Base-by-base conservation (phyloP, 2,329 filamentous ascomycete genomes). In the Sphaerulina populicola region DNA sequence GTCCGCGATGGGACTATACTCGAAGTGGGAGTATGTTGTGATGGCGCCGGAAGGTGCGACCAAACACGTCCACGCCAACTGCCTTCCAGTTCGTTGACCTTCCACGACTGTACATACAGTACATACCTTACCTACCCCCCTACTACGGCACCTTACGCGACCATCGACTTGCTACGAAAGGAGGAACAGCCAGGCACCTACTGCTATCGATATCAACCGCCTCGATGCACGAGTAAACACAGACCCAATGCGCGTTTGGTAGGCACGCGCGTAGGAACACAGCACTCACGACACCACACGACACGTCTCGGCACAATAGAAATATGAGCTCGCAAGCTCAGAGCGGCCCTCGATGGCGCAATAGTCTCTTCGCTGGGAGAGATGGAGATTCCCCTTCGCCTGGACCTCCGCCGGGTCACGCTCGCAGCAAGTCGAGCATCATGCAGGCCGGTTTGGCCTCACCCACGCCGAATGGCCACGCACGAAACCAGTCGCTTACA, bases 341-440 rank as follows among this genome's bases (percentile, higher is more conserved):
- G 62, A 80, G 76, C 68, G 79, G 80, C 69, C 80, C 83, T 60
- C 79, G 84, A 67, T 86, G 83, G 74, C 83, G 88, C 63, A 86
- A 82, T 66, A 91, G 88, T 71, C 86, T 87, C 12, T 94, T 95
- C 67, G 76, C 78, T 54, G 80, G 88, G 65, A 35, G 47, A 50
- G 81, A 70, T 58, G 74, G 81, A 47, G 73, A 77, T 40, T 84
- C 86, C 12, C 77, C 83, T 18, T 86, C 86, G 30, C 78, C 85
- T 38, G 77, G 73, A 44, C 76, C 81, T 33, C 72, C 68, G 43
- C 67, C 68, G 36, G 62, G 70, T 48, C 73, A 75, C 57, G 71
- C 68, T 45, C 73, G 88, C 60, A 87, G 88, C 8, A 90, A 88
- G 66, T 94, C 89, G 2, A 79, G 81, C 51, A 74, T 90, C 52